A percentile compares a stretch with the other conserved stretches of the same genome.
These are phyloP conservation scores for Barbarea vulgaris DNA, from an alignment of 345 rosid species.

Conservation along the genomic window DNA sequence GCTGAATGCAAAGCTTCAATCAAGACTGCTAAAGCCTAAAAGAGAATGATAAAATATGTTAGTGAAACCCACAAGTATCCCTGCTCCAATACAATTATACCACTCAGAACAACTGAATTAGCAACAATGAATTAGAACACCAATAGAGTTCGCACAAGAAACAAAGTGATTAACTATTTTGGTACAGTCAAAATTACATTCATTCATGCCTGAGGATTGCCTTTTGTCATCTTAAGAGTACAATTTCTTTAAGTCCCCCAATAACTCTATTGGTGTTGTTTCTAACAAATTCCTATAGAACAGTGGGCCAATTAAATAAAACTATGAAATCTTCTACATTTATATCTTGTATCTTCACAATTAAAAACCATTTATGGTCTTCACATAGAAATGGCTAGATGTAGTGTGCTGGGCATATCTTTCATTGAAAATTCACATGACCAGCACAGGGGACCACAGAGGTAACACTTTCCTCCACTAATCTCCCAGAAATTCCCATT, in stretches of 20 bases:
- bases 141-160: not conserved
- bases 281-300: not conserved
- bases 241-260: not conserved
- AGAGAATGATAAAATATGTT: slow-evolving; percentile 12
- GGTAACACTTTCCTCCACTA: slow-evolving; percentile 3
- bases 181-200: not conserved
- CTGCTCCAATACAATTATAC: not conserved
- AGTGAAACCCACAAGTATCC: slow-evolving; percentile 23
- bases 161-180: not conserved
- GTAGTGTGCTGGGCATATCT: not conserved
- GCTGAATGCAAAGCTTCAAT: slow-evolving; percentile 86
- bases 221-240: slow-evolving; percentile 13
- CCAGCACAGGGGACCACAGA: slow-evolving; percentile 3
- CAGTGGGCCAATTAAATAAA: not conserved
- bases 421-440: not conserved
- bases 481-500: slow-evolving; percentile 7
- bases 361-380: slow-evolving; percentile 12
- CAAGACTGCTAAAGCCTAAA: slow-evolving; percentile 70
- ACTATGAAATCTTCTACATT: not conserved
- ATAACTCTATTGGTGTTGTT: no score
- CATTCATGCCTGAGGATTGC: slow-evolving; percentile 9
- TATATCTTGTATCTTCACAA: slow-evolving; percentile 3
- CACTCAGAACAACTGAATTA: slow-evolving; percentile 6
- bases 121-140: not conserved
- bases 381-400: not conserved